phyloP scores from a whole-genome alignment of 768 basidiomycete species.

The Phlegmacium glaucopus region DNA sequence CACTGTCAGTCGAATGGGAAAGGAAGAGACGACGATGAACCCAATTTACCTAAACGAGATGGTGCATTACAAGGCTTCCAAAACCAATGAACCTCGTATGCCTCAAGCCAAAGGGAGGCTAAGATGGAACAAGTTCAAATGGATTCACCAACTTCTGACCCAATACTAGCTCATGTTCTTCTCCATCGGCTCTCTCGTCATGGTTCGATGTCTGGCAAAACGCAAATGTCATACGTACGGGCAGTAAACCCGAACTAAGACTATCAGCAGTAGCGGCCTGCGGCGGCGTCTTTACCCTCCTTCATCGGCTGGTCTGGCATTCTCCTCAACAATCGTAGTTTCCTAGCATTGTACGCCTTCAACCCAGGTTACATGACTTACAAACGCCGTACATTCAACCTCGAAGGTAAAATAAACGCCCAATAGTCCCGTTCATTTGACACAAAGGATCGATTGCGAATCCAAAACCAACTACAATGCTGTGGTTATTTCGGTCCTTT shows the following conservation, averaged over 20 bases:
- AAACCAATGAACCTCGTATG: constrained; percentile 50
- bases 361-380: constrained; percentile 80
- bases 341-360: constrained; percentile 78
- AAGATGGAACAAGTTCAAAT: constrained; percentile 85
- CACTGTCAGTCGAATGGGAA: no score
- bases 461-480: constrained; percentile 72
- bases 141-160: constrained; percentile 68
- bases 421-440: constrained; percentile 68
- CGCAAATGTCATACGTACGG: constrained; percentile 67
- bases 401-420: constrained; percentile 76
- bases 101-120: constrained; percentile 37
- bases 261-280: constrained; percentile 65
- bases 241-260: constrained; percentile 63
- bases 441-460: constrained; percentile 52
- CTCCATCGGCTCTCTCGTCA: constrained; percentile 59
- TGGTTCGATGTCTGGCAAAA: constrained; percentile 75
- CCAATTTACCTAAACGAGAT: constrained; percentile 53
- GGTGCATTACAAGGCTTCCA: constrained; percentile 69
- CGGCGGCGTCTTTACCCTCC: constrained; percentile 59
- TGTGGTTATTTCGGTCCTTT: no score
- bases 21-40: constrained; percentile 26
- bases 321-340: constrained; percentile 80
- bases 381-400: constrained; percentile 50
- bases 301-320: constrained; percentile 80
- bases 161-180: constrained; percentile 59